Base-by-base conservation (phyloP, 768 basidiomycete species). In the Tylopilus subfusipes region DNA sequence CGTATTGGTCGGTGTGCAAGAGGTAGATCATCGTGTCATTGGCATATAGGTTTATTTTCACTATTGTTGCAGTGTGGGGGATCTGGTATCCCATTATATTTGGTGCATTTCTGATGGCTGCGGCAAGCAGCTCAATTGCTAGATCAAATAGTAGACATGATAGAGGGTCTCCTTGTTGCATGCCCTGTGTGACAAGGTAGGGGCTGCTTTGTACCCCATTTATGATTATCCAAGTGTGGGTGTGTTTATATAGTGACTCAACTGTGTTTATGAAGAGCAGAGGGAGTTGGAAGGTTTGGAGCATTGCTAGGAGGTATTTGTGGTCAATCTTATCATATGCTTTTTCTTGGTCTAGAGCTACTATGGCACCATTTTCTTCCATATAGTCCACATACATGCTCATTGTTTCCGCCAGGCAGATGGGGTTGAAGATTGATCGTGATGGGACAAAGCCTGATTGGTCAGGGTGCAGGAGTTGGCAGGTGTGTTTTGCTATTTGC, bases 291-390 rank as follows among this genome's bases (percentile, higher is more conserved):
- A 33, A 47, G 10, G 44, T 19, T 1, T 4, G 2, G 1, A 53
- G 21, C 0, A 9, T 33, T 0, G 7, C 2, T 0, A 48, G 0
- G 0, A 76, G 55, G 63, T 68, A 76, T 4, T 56, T 29, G 22
- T 76, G 73, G 0, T 31, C 22, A 0, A 76, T 70, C 48, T 72
- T 73, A 25, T 76, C 72, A 33, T 75, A 75, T 0, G 34, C 44
- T 53, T 75, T 76, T 56, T 76, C 74, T 54, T 76, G 74, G 60
- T 76, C 73, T 0, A 76, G 66, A 0, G 63, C 52, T 0, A 76
- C 25, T 0, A 76, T 71, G 0, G 46, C 22, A 0, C 74, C 65
- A 25, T 75, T 58, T 39, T 53, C 52, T 30, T 66, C 61, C n/a
- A 57, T 60, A 7, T 64, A 64, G 0, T 53, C 21, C 0, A 29